Base-by-base conservation (phyloP, 1,284 basidiomycete genomes). In the Tausonia pullulans region DNA sequence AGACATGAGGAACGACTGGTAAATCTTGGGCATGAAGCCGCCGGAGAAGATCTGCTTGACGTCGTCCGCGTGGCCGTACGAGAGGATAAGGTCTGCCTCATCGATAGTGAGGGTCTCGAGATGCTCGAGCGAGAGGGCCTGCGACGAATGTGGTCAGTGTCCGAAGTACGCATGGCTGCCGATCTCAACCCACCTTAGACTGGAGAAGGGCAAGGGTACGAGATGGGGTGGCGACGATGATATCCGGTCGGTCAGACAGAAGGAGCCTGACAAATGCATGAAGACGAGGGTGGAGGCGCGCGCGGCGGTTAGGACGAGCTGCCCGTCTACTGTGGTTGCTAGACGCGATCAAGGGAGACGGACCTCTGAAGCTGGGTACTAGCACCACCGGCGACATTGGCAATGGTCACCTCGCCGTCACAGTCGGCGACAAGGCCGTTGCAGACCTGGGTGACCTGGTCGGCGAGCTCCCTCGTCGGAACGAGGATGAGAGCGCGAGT, bases 21-120 rank as follows among this genome's bases (percentile, higher is more conserved):
- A 76, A 55, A 95, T 82, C 71, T 87, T 88, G 11, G 95, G 93
- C 5, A 98, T 81, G 71, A 83, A 86, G 58, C 77, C 77, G 53
- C 72, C 74, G 61, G 81, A 81, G 69, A 97, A 85, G 58, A 98
- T 88, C 64, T 88, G 82, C 51, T 86, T 84, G 53, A 98, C 83
- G 71, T 97, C 93, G 69, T 90, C 87, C 70, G 94, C 88, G 72
- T 98, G 92, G 5, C 96, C 96, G 74, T 98, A 98, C 0, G 94
- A 97, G 8, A 99, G 81, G 63, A 99, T 90, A 43, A 99, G 83
- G 74, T 99, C 96, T 10, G 96, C 96, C 78, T 99, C 96, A 75
- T 99, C 96, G 67, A 99, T 92, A 27, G 96, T 90, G 13, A 99
- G 83, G 14, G 89, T 88, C 64, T 93, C 87, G 40, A 98, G 79